A percentile compares a stretch with the other conserved stretches of the same genome.
Conservation (phyloP, 257 asterid species). For the Galeopsis tetrahit region DNA sequence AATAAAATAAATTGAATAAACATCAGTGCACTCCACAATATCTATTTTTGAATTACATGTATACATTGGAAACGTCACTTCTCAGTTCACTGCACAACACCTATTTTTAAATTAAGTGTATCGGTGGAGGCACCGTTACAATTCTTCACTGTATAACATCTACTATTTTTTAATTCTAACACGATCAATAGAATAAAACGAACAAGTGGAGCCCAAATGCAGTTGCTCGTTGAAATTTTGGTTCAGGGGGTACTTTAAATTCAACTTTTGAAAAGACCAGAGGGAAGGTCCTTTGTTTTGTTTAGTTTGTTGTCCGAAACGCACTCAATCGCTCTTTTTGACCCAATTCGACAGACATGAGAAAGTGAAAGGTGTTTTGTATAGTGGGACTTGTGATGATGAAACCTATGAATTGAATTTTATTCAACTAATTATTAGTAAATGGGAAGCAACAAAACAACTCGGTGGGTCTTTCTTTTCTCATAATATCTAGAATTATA, state of each 20-base stretch:
- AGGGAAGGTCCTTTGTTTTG: constrained; percentile 26
- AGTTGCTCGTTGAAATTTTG: constrained; percentile 33
- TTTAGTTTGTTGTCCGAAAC: constrained; percentile 35
- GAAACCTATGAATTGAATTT: constrained; percentile 27
- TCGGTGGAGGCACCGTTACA: too few relatives aligned
- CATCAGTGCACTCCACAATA: too few relatives aligned
- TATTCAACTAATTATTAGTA: constrained; percentile 19
- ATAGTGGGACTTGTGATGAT: constrained; percentile 49
- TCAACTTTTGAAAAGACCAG: constrained; percentile 38
- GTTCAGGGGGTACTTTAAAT: constrained; percentile 33
- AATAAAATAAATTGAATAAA: too few relatives aligned
- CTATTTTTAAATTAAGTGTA: too few relatives aligned
- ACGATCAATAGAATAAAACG: too few relatives aligned
- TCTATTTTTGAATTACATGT: too few relatives aligned
- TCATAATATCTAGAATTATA: too few relatives aligned
- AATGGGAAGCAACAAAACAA: constrained; percentile 27
- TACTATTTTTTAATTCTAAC: too few relatives aligned
- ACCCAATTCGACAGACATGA: constrained; percentile 28
- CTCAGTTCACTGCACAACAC: too few relatives aligned
- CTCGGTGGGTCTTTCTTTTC: constrained; percentile 13
- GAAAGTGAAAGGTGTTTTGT: constrained; percentile 36
- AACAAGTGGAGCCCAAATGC: constrained; percentile 25
- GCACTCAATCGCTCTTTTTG: constrained; percentile 49
- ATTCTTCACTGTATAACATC: too few relatives aligned
- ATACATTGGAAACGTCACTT: too few relatives aligned